Base-by-base conservation (phyloP, 2,329 filamentous ascomycete genomes). In the Tothia fuscella region DNA sequence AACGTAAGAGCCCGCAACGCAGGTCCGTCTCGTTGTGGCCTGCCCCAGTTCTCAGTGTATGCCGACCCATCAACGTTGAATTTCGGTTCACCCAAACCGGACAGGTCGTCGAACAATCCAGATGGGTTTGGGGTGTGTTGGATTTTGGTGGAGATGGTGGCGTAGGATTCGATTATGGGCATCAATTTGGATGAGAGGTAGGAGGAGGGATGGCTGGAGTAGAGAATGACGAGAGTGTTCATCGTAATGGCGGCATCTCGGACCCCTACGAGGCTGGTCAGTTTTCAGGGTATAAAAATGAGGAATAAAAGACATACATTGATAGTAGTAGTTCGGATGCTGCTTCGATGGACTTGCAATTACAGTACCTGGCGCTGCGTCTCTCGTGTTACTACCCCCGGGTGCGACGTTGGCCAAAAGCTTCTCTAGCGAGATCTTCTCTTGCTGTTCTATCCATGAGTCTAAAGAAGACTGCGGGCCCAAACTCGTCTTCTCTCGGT, bases 191-290 rank as follows among this genome's bases (percentile, higher is more conserved):
- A 48, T 16, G 54, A 51, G 25, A 54, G 50, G 2, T 49, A 40
- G 6, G 53, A 57, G 7, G 50, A 47, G 1, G 57, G 50, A 24
- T 56, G 49, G 10, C 59, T 52, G 31, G 53, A 49, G 50, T 64
- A 66, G 9, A 61, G 45, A 37, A 60, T 53, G 32, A 65, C 59
- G 26, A 66, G 52, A 5, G 62, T 60, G 25, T 57, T 53, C 47
- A 61, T 59, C 12, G 63, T 64, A 28, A 66, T 63, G 0, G 61
- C 61, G 28, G 62, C 63, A 47, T 67, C 64, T 43, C 64, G 58
- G 26, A 65, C 57, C 64, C 60, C 59, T 61, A n/a, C n/a, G 37
- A 17, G 3, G 28, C n/a, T 16, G 25, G 22, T 46, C 7, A 38
- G 40, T 34, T 9, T n/a, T 13, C 29, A 30, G 14, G 19, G n/a